These are phyloP conservation scores for Paramecium biaurelia DNA, from an alignment of 73 alveolate species.

Conservation along the genomic window DNA sequence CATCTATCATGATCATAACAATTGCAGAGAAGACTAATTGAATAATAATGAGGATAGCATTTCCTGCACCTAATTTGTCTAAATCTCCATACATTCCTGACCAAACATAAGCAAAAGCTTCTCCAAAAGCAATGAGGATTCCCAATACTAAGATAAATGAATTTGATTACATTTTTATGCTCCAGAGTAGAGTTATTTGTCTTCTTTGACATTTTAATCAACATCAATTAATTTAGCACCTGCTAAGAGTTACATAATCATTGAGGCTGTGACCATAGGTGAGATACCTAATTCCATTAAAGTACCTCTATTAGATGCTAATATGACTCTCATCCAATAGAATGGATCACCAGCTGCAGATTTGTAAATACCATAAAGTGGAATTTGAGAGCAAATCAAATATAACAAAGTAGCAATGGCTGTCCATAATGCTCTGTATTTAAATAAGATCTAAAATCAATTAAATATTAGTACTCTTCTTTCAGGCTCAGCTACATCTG, in stretches of 20 bases:
- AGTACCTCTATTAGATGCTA: constrained; percentile 99
- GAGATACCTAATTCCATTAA: constrained; percentile 99
- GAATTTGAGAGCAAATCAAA: constrained; percentile 99
- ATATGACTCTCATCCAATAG: constrained; percentile 99
- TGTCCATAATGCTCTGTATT: constrained; percentile 97
- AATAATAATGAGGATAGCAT: constrained; percentile 93
- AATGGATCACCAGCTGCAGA: constrained; percentile 97
- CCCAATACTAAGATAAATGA: constrained; percentile 3
- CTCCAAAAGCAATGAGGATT: constrained; percentile 80
- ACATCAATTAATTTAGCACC: constrained; percentile 98
- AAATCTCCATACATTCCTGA: constrained; percentile 99
- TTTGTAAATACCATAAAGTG: constrained; percentile 96
- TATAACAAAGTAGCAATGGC: constrained; percentile 96
- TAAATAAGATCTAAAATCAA: constrained; percentile 60
- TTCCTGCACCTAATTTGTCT: constrained; percentile 93
- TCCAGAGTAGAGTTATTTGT: constrained; percentile 95
- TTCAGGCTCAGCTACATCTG: constrained; percentile 96
- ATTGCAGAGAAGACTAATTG: constrained; percentile 98
- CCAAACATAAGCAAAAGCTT: constrained; percentile 98
- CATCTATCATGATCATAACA: constrained; percentile 95
- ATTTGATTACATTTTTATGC: constrained; percentile 80
- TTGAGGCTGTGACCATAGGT: constrained; percentile 99
- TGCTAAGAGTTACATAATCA: constrained; percentile 99
- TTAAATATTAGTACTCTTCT: constrained; percentile 70
- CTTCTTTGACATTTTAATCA: constrained; percentile 96